These are phyloP conservation scores for Linanthus parryae DNA, from an alignment of 148 eudicot genomes.

Conservation along the genomic window DNA sequence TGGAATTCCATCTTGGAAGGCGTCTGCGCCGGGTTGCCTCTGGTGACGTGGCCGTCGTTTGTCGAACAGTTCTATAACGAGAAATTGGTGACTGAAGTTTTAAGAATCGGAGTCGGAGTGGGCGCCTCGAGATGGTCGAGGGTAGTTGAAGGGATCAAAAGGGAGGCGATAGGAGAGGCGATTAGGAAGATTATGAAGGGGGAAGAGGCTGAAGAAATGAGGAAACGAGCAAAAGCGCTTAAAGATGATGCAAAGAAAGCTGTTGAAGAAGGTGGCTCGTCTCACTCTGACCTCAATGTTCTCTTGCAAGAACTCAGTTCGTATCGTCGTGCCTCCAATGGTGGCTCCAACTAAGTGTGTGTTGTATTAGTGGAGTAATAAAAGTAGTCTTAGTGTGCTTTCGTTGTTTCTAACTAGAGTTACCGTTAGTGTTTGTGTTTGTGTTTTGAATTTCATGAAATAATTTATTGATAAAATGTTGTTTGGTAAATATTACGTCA, in stretches of 20 bases:
- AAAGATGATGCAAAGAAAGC: constrained; percentile 35
- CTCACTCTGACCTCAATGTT: constrained; percentile 22
- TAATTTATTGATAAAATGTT: no score
- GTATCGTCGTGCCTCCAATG: no score
- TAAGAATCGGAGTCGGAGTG: constrained; percentile 33
- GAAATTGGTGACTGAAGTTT: constrained; percentile 24
- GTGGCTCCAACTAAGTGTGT: no score
- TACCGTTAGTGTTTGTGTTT: no score
- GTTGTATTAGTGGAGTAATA: no score
- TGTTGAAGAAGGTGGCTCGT: constrained; percentile 40
- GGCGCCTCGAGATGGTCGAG: constrained; percentile 22
- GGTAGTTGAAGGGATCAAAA: neutral
- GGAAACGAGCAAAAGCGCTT: constrained; percentile 12
- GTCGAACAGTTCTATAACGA: constrained; percentile 32
- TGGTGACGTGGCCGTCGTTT: constrained; percentile 36
- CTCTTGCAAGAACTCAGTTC: constrained; percentile 27
- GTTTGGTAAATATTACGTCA: no score
- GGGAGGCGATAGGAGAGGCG: constrained; percentile 20
- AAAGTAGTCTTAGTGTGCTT: no score
- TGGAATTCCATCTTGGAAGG: constrained; percentile 33
- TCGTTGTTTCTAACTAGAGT: no score
- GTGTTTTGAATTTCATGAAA: no score
- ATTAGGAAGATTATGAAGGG: constrained; percentile 23
- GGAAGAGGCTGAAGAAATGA: constrained; percentile 32
- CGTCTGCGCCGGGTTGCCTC: constrained; percentile 17